Conservation (phyloP, 2,329 filamentous ascomycete species). For the Calonectria naviculata region DNA sequence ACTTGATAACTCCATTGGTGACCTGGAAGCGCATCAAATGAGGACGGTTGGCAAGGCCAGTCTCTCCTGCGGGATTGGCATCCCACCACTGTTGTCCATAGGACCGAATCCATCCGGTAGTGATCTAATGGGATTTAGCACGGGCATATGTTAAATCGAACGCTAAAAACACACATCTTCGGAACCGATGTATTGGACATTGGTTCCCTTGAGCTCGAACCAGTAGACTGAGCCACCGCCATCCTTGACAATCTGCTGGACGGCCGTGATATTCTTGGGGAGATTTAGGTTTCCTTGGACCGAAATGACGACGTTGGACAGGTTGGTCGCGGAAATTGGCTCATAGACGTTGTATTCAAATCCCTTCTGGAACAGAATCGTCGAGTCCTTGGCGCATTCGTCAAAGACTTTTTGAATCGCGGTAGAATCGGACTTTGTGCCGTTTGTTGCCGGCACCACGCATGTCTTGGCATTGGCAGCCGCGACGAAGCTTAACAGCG, state of each 20-base stretch:
- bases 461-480: conserved; percentile 13
- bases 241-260: conserved; percentile 18
- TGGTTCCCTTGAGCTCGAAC: conserved; percentile 21
- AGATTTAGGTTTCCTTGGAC: conserved; percentile 21
- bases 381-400: conserved; percentile 15
- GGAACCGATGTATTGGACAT: conserved; percentile 15
- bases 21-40: conserved; percentile 22
- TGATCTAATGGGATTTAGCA: conserved; percentile 3
- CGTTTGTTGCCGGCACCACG: conserved; percentile 12
- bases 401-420: conserved; percentile 8
- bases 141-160: background rate
- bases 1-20: conserved; percentile 20
- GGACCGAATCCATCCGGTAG: conserved; percentile 20
- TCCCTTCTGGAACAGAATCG: conserved; percentile 19
- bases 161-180: conserved; percentile 3
- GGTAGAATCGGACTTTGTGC: conserved; percentile 12
- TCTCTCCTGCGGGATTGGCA: conserved; percentile 18
- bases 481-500: conserved; percentile 8
- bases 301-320: conserved; percentile 20
- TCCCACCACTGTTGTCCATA: conserved; percentile 24
- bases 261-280: conserved; percentile 14
- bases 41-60: conserved; percentile 15
- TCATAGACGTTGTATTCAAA: conserved; percentile 21
- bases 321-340: conserved; percentile 9
- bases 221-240: conserved; percentile 20